Percentiles rank a stretch among this genome's conserved stretches.
phyloP scores from a whole-genome alignment of 495 filamentous ascomycete genomes.

The Penicillium paradoxum region DNA sequence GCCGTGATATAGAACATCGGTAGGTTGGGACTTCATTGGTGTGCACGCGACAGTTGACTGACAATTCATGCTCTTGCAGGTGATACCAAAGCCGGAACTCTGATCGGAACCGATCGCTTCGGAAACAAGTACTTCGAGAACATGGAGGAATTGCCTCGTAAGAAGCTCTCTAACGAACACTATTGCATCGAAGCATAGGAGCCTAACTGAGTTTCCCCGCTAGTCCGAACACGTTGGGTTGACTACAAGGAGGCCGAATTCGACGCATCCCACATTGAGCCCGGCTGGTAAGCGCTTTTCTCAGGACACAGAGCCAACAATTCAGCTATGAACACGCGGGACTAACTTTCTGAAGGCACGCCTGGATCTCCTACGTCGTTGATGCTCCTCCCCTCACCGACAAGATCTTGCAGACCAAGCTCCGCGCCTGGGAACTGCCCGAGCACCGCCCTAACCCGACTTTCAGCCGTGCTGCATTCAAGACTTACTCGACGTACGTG shows the following conservation, averaged over 20 bases:
- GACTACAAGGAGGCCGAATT: slow-evolving; percentile 88
- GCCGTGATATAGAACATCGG: slow-evolving; percentile 58
- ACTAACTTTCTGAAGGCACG: slow-evolving; percentile 58
- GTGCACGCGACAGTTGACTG: neutral
- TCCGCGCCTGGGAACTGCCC: slow-evolving; percentile 68
- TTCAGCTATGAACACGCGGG: neutral
- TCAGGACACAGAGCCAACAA: neutral
- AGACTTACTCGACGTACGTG: slow-evolving; percentile 89
- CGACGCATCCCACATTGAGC: slow-evolving; percentile 89
- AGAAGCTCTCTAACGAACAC: slow-evolving; percentile 21
- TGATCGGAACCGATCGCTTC: slow-evolving; percentile 80
- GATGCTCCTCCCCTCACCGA: slow-evolving; percentile 82
- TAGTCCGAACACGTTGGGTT: slow-evolving; percentile 96
- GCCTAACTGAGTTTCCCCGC: neutral
- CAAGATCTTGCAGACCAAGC: slow-evolving; percentile 57
- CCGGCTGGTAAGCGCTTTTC: slow-evolving; percentile 64
- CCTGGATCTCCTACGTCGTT: slow-evolving; percentile 91
- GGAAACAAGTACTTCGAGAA: slow-evolving; percentile 99
- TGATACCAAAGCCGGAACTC: slow-evolving; percentile 91
- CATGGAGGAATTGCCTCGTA: slow-evolving; percentile 88
- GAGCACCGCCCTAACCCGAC: slow-evolving; percentile 75
- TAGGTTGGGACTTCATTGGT: slow-evolving; percentile 27
- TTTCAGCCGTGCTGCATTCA: slow-evolving; percentile 69
- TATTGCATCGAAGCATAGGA: neutral
- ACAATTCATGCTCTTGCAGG: slow-evolving; percentile 48